Evolutionary conservation across 768 basidiomycete species (phyloP), one percentile per base, ranked within the genome.

Genomic region (Lyophyllum shimeji): DNA sequence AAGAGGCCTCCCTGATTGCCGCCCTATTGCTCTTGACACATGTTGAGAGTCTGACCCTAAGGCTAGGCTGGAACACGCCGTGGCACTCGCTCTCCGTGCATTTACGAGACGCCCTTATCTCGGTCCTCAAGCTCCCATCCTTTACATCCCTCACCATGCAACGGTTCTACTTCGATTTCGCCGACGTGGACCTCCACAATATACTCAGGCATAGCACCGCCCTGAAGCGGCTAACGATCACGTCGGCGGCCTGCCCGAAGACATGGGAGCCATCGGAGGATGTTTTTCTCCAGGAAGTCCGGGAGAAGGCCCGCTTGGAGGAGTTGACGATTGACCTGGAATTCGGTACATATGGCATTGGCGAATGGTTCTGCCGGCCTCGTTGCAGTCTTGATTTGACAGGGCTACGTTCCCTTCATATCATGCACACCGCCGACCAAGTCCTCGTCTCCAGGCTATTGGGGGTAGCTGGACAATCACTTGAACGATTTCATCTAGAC

Each of bases 311-410:
- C 12, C n/a, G 17, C 15, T n/a, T 57, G 21, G 46, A 58, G 27
- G 52, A 58, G 25, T 40, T 53, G 33, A 34, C 37, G 18, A 34
- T 53, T 13, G 43, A 24, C 27, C 27, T 40, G 44, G 48, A 46
- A 40, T 45, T 50, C 18, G 33, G 31, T 13, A n/a, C 17, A 24
- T 29, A 15, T 9, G n/a, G 24, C n/a, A n/a, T 51, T 15, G 49
- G 50, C 43, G 50, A 52, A 55, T 56, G 50, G 46, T 44, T 59
- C 20, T 48, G 46, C 51, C 50, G 24, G 9, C 18, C 53, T 42
- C 37, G 52, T n/a, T 52, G 50, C 39, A 48, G 50, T 47, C 31
- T 59, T 27, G 34, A 52, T 42, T 20, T 59, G 50, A 45, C 50
- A 33, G 46, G 24, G 20, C 20, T 59, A 21, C 46, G 46, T n/a